Conservation (phyloP, 306 rosid genomes). For the Herpetospermum pedunculosum region DNA sequence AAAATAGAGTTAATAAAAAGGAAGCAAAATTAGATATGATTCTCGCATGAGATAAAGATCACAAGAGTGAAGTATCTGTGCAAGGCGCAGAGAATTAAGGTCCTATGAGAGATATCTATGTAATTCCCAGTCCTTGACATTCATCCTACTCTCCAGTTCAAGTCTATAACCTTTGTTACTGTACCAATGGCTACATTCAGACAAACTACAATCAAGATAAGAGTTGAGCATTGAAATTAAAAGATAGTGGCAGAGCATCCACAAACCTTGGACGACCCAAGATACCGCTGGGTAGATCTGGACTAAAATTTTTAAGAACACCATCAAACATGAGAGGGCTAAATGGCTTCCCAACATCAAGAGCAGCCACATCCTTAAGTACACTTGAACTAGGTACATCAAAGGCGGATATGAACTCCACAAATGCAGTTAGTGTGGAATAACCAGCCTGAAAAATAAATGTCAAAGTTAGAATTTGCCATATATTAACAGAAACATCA, state of each 20-base stretch:
- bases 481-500: background rate
- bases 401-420: slow-evolving; percentile 58
- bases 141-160: background rate
- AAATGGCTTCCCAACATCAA: slow-evolving; percentile 67
- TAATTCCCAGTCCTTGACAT: background rate
- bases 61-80: background rate
- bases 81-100: background rate
- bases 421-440: slow-evolving; percentile 69
- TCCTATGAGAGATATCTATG: background rate
- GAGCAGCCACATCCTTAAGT: slow-evolving; percentile 31
- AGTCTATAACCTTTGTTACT: background rate
- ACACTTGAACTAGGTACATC: slow-evolving; percentile 41
- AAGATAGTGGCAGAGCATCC: background rate
- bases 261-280: slow-evolving; percentile 90
- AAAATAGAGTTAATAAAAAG: too few relatives aligned
- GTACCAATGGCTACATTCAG: background rate
- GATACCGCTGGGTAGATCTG: slow-evolving; percentile 53
- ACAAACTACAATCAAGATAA: background rate
- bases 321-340: slow-evolving; percentile 76
- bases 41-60: background rate
- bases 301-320: slow-evolving; percentile 58
- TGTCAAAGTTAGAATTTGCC: background rate
- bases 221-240: background rate
- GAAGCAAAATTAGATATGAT: too few relatives aligned
- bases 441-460: slow-evolving; percentile 47